Evolutionary conservation across 208 protist species (phyloP), one percentile per base, ranked within the genome.

Genomic region (Wallacemonas rigidus): DNA sequence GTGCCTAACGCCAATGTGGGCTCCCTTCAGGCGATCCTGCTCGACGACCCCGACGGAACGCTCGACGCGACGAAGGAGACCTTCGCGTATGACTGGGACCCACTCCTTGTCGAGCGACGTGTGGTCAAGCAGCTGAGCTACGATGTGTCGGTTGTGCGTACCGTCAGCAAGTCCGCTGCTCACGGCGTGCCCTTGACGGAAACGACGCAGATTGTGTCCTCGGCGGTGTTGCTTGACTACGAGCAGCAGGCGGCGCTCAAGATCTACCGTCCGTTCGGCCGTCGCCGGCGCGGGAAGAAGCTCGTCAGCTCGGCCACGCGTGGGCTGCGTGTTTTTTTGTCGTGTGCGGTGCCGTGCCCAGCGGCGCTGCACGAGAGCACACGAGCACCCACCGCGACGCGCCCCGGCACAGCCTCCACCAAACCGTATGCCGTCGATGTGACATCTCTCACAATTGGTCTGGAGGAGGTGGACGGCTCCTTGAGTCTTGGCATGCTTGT

Each of bases 401-500:
- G 8, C 12, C 0, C 45, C 8, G 45, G 8, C 8, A 14, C n/a
- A 68, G 35, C 51, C 12, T 17, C 70, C 62, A 17, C 12, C 62
- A 4, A 26, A 26, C 45, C 41, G 17, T 17, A 70, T 60, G 48
- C 69, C 9, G 47, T 60, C 39, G 39, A 67, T 15, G 4, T 39
- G 45, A 70, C 54, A 8, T 78, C 69, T 26, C 53, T 75, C 17
- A 74, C 82, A 40, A 60, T 87, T 40, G 85, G 81, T 43, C 44
- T 87, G 39, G 85, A 90, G 39, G 85, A 86, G 65, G 62, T 61
- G 2, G 85, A 88, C 73, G 80, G 80, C 35, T 86, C 86, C 17
- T 65, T 91, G 4, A 86, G 75, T 41, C 67, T 91, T 15, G 72
- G 77, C 39, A 14, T 81, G 12, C 77, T 71, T 54, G 50, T 60